These are phyloP conservation scores for Scheffersomyces stipitis DNA, from an alignment of 805 yeast genomes.

Conservation along the genomic window DNA sequence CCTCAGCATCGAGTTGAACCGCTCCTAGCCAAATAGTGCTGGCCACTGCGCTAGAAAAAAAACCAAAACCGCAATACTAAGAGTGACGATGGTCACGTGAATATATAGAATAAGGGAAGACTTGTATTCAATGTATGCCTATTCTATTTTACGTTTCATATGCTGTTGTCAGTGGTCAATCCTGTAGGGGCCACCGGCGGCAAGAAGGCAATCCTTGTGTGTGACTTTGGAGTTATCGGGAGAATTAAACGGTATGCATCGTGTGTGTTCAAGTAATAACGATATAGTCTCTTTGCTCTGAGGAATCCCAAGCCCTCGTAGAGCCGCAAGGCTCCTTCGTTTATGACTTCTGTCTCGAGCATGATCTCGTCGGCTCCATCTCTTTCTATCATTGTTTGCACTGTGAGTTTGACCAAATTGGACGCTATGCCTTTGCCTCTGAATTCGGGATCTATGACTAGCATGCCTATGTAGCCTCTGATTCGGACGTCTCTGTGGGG, in stretches of 20 bases:
- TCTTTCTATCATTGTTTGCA: slow-evolving; percentile 60
- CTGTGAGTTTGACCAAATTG: slow-evolving; percentile 58
- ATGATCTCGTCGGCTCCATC: slow-evolving; percentile 84
- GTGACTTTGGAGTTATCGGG: slow-evolving; percentile 63
- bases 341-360: slow-evolving; percentile 88
- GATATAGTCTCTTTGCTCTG: slow-evolving; percentile 69
- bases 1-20: too few species aligned
- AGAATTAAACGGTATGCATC: slow-evolving; percentile 88
- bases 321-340: slow-evolving; percentile 63
- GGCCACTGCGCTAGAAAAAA: too few species aligned
- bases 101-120: too few species aligned
- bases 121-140: too few species aligned
- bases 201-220: slow-evolving; percentile 53
- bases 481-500: slow-evolving; percentile 68
- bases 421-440: slow-evolving; percentile 86
- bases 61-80: too few species aligned
- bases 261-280: slow-evolving; percentile 88
- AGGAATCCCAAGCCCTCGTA: slow-evolving; percentile 79
- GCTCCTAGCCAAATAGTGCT: too few species aligned
- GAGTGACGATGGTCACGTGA: too few species aligned
- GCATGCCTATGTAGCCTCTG: slow-evolving; percentile 96
- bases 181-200: neutral
- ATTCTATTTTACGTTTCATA: too few species aligned
- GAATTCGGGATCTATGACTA: slow-evolving; percentile 71
- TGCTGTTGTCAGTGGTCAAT: too few species aligned